Percentiles rank a stretch among this genome's conserved stretches.
These are phyloP conservation scores for Paraurostyla sp. DNA, from an alignment of 73 alveolate species.

Conservation along the genomic window DNA sequence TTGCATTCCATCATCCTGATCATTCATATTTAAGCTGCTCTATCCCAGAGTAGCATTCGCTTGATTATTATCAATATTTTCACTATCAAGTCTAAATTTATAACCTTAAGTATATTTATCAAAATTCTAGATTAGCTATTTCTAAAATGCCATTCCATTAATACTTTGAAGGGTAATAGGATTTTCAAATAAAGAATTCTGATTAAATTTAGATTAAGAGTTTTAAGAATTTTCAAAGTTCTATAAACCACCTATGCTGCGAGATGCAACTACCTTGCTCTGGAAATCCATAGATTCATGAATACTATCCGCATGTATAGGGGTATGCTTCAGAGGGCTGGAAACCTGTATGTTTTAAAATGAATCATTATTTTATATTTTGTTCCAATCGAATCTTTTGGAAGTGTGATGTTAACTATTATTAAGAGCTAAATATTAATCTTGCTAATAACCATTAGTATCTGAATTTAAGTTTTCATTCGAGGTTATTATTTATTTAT, in stretches of 20 bases:
- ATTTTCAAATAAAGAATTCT: background rate
- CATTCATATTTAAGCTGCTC: conserved; percentile 17
- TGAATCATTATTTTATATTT: background rate
- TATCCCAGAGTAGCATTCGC: background rate
- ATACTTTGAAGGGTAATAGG: background rate
- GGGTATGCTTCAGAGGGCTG: background rate
- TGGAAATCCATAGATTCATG: conserved; percentile 36
- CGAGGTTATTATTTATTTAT: background rate
- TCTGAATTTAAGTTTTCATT: background rate
- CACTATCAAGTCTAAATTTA: background rate
- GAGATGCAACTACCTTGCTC: no score
- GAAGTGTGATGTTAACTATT: conserved; percentile 15
- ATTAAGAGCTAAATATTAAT: background rate
- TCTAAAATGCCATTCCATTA: background rate
- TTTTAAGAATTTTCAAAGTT: background rate
- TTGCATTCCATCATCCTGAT: background rate
- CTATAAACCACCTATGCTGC: no score
- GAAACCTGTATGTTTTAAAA: background rate
- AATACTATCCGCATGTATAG: background rate
- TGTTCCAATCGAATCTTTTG: conserved; percentile 16
- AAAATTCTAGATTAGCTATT: background rate
- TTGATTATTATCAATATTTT: conserved; percentile 2
- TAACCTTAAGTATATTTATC: background rate
- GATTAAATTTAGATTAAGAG: background rate
- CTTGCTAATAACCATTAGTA: background rate